phyloP scores from a whole-genome alignment of 352 stramenopile species.

The Pythium aquatile region DNA sequence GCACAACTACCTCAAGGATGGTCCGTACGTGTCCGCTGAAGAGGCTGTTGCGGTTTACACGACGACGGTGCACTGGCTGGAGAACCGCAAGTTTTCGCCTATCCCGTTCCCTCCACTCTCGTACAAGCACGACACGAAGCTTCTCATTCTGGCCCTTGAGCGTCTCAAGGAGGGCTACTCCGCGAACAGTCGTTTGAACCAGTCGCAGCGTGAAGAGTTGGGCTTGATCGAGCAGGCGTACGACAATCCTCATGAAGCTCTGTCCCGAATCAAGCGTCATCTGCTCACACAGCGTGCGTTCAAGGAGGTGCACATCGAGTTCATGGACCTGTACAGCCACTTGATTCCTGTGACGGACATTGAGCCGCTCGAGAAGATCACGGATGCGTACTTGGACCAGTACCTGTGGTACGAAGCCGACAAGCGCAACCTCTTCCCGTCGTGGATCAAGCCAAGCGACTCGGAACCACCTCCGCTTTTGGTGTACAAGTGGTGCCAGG shows the following conservation, averaged over 20 bases:
- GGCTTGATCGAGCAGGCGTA: slow-evolving; percentile 99
- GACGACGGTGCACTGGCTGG: slow-evolving; percentile 99
- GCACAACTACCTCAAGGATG: slow-evolving; percentile 99
- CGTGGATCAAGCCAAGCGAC: slow-evolving; percentile 99
- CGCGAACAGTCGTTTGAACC: slow-evolving; percentile 97
- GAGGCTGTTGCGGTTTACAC: slow-evolving; percentile 99
- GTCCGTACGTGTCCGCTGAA: slow-evolving; percentile 98
- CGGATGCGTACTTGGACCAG: slow-evolving; percentile 99
- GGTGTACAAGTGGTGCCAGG: slow-evolving; percentile 99
- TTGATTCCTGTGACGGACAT: slow-evolving; percentile 99
- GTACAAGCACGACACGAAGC: slow-evolving; percentile 99
- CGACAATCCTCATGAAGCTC: slow-evolving; percentile 98
- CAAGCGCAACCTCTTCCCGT: slow-evolving; percentile 99
- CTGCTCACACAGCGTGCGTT: slow-evolving; percentile 99
- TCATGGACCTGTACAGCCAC: slow-evolving; percentile 99
- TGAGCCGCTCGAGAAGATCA: slow-evolving; percentile 99
- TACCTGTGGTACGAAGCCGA: slow-evolving; percentile 99
- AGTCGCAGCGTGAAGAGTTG: slow-evolving; percentile 97
- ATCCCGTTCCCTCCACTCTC: slow-evolving; percentile 99
- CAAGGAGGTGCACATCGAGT: slow-evolving; percentile 99
- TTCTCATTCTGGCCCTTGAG: slow-evolving; percentile 99
- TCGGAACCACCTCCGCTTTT: slow-evolving; percentile 98
- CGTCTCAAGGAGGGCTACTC: slow-evolving; percentile 99
- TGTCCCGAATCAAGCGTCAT: slow-evolving; percentile 99
- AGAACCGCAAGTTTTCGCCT: slow-evolving; percentile 98